Base-by-base conservation (phyloP, 2,329 filamentous ascomycete genomes). In the Diaporthe ampelina region DNA sequence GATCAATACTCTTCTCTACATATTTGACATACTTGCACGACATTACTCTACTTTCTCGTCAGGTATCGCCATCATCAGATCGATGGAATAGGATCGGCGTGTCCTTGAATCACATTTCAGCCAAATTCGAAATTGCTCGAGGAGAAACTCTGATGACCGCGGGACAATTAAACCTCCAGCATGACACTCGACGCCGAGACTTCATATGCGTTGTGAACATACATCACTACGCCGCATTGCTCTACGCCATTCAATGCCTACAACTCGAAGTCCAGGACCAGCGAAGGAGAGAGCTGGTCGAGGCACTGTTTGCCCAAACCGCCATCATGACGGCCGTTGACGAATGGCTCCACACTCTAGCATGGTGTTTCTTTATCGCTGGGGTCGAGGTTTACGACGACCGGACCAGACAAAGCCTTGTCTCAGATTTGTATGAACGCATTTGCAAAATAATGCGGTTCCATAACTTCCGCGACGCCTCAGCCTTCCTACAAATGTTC, bases 311-410 rank as follows among this genome's bases (percentile, higher is more conserved):
- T 24, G 50, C 24, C 50, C 50, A 54, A 11, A 54, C n/a, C 50
- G n/a, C 50, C 50, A 54, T 54, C 9, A 54, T 54, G 50, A 54
- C 50, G 50, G 50, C 50, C 24, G 50, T 54, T 54, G 50, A 54
- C 24, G 50, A 54, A 54, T 54, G 50, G 50, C 50, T 54, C 50
- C 50, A 54, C 11, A 54, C 50, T 54, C n/a, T 54, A 13, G 50
- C 50, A 54, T 54, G 50, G 50, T 26, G 24, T 24, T 54, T 54
- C n/a, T 54, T 26, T 26, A 54, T 54, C 50, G 50, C 50, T 10
- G 50, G 50, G n/a, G 24, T 54, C 24, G 50, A 54, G 50, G 50
- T 54, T 15, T 54, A 54, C 50, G 50, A 54, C 24, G 50, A 54
- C 50, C n/a, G 4, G 50, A 54, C 3, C 50, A 54, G 9, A 24